Evolutionary conservation across 768 basidiomycete species (phyloP).

Genomic region (Tulasnella sp.): DNA sequence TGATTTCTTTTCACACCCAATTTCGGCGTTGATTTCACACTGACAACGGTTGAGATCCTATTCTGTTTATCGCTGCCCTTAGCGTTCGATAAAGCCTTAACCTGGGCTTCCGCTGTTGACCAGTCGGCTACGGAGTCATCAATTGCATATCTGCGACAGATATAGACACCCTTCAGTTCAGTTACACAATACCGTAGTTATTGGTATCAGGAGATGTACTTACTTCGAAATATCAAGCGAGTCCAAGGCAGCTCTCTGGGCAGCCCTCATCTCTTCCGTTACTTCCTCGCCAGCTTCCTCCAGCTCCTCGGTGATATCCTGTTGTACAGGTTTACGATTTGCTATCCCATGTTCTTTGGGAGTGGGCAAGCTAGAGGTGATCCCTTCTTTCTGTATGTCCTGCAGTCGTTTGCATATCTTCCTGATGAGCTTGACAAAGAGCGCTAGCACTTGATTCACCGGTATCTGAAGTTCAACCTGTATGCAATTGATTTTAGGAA

Average conservation of each 20-base stretch:
- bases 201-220: slow-evolving; percentile 27
- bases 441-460: slow-evolving; percentile 73
- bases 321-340: slow-evolving; percentile 35
- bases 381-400: slow-evolving; percentile 66
- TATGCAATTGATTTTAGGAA: background rate
- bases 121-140: slow-evolving; percentile 59
- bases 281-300: slow-evolving; percentile 64
- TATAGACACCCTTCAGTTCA: background rate
- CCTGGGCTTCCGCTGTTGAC: slow-evolving; percentile 59
- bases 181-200: background rate
- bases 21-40: slow-evolving; percentile 41
- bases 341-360: slow-evolving; percentile 17
- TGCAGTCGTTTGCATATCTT: slow-evolving; percentile 65
- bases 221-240: slow-evolving; percentile 79
- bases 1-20: slow-evolving; percentile 39
- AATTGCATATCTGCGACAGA: slow-evolving; percentile 36
- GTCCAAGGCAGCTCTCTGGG: slow-evolving; percentile 79
- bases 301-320: slow-evolving; percentile 50
- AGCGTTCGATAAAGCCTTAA: slow-evolving; percentile 33
- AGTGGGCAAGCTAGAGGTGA: slow-evolving; percentile 36
- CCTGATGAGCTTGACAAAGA: slow-evolving; percentile 82
- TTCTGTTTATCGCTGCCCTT: slow-evolving; percentile 32
- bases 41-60: slow-evolving; percentile 51
- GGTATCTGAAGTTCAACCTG: slow-evolving; percentile 71
- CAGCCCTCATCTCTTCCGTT: slow-evolving; percentile 29